phyloP scores from a whole-genome alignment of 352 stramenopile species.

The Globisporangium nagaii region DNA sequence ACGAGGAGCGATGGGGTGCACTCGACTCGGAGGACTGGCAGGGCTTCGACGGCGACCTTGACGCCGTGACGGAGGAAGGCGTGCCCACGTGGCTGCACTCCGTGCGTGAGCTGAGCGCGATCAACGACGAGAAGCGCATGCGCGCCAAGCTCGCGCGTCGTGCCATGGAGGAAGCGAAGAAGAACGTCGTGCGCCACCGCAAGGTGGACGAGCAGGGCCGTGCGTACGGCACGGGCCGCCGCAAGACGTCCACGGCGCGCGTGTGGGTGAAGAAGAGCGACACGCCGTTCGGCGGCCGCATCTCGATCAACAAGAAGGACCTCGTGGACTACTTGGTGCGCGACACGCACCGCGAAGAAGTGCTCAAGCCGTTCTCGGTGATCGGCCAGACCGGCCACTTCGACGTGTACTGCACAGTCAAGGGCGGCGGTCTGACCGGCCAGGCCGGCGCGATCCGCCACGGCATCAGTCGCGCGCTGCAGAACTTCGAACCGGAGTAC shows the following conservation, averaged over 20 bases:
- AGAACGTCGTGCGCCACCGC: conserved; percentile 61
- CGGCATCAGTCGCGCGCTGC: conserved; percentile 90
- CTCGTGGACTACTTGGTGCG: conserved; percentile 92
- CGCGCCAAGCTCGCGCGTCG: conserved; percentile 62
- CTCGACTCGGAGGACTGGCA: conserved; percentile 73
- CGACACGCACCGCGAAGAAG: conserved; percentile 85
- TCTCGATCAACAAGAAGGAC: conserved; percentile 93
- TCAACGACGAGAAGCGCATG: conserved; percentile 59
- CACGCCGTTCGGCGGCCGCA: conserved; percentile 75
- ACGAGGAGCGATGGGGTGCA: conserved; percentile 61
- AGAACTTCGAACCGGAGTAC: conserved; percentile 92
- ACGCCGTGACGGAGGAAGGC: conserved; percentile 68
- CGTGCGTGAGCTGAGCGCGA: conserved; percentile 59
- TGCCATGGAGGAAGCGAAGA: conserved; percentile 65
- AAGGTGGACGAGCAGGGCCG: conserved; percentile 75
- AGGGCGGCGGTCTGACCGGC: conserved; percentile 90
- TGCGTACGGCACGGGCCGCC: conserved; percentile 88
- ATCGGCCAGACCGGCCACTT: conserved; percentile 78
- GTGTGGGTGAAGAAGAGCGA: conserved; percentile 90
- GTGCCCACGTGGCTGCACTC: conserved; percentile 81
- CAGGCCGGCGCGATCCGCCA: conserved; percentile 93
- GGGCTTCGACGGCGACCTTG: conserved; percentile 74
- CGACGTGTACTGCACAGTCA: conserved; percentile 90
- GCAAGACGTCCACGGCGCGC: conserved; percentile 92
- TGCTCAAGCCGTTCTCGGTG: conserved; percentile 78